A percentile compares a stretch with the other conserved stretches of the same genome.
Evolutionary conservation across 345 rosid genomes (phyloP).

Genomic region (Geranium rotundifolium): DNA sequence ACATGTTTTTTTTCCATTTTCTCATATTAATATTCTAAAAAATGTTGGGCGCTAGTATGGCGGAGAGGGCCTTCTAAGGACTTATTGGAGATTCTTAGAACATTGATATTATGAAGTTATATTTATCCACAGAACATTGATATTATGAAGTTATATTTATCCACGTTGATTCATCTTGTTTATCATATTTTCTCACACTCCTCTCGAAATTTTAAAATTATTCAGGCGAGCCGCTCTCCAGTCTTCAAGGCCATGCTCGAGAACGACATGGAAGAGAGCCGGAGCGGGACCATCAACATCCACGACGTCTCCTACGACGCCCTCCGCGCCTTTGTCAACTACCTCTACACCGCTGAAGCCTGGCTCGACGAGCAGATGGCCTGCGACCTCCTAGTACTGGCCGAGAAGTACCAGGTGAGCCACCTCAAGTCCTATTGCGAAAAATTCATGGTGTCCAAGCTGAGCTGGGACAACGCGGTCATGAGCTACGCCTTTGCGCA

Average conservation of each 20-base stretch:
- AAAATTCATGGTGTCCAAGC: slow-evolving; percentile 57
- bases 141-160: too few relatives aligned
- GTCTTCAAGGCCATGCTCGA: slow-evolving; percentile 83
- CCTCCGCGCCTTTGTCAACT: slow-evolving; percentile 51
- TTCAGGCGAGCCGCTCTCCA: slow-evolving; percentile 65
- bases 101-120: too few relatives aligned
- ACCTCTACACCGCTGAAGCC: slow-evolving; percentile 73
- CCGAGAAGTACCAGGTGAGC: slow-evolving; percentile 77
- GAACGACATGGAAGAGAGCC: slow-evolving; percentile 80
- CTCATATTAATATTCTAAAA: too few relatives aligned
- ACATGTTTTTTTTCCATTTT: too few relatives aligned
- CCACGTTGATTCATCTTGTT: too few relatives aligned
- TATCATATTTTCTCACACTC: too few relatives aligned
- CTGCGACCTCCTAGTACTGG: slow-evolving; percentile 62
- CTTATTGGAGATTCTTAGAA: too few relatives aligned
- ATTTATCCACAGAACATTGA: too few relatives aligned
- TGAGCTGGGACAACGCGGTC: slow-evolving; percentile 66
- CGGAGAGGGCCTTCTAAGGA: too few relatives aligned
- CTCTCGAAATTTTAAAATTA: background rate
- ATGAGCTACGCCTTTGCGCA: slow-evolving; percentile 73
- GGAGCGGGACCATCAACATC: slow-evolving; percentile 73
- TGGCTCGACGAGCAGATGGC: slow-evolving; percentile 72
- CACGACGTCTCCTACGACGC: slow-evolving; percentile 55
- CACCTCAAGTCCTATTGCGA: slow-evolving; percentile 70
- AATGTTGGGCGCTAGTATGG: too few relatives aligned